phyloP scores from a whole-genome alignment of 192 early-diverging fungal genomes.

The Podochytrium sp. region DNA sequence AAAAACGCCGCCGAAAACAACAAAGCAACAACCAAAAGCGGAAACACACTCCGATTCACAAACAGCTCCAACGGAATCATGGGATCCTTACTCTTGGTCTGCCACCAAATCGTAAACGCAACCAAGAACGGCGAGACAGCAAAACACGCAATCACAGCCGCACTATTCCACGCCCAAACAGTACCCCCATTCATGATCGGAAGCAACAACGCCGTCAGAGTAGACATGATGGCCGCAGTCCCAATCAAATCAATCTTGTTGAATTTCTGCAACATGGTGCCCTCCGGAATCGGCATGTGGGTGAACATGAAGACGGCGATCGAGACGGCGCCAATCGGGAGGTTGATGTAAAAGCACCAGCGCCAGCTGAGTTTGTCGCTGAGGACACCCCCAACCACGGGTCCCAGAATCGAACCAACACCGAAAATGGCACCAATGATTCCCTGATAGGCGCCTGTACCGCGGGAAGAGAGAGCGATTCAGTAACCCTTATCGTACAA shows the following conservation, averaged over 20 bases:
- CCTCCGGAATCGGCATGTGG: slow-evolving; percentile 58
- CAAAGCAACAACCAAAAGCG: slow-evolving; percentile 39
- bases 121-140: slow-evolving; percentile 55
- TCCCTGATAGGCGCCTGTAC: not conserved
- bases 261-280: slow-evolving; percentile 59
- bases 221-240: slow-evolving; percentile 50
- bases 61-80: slow-evolving; percentile 71
- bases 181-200: slow-evolving; percentile 76
- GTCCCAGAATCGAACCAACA: slow-evolving; percentile 77
- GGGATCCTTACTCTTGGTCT: slow-evolving; percentile 57
- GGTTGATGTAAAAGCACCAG: slow-evolving; percentile 62
- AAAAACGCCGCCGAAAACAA: slow-evolving; percentile 47
- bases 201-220: slow-evolving; percentile 59
- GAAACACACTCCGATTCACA: slow-evolving; percentile 47
- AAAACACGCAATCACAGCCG: slow-evolving; percentile 65
- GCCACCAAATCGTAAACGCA: not conserved
- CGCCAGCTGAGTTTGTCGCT: slow-evolving; percentile 59
- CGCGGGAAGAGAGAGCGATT: no score
- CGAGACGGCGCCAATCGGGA: slow-evolving; percentile 81
- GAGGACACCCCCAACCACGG: slow-evolving; percentile 84
- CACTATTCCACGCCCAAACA: slow-evolving; percentile 62
- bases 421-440: slow-evolving; percentile 81
- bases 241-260: slow-evolving; percentile 73
- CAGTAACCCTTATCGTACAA: no score
- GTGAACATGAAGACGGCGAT: slow-evolving; percentile 47